A percentile compares a stretch with the other conserved stretches of the same genome.
Conservation (phyloP, 371 early-diverging fungal species). For the Mortierella sp. region DNA sequence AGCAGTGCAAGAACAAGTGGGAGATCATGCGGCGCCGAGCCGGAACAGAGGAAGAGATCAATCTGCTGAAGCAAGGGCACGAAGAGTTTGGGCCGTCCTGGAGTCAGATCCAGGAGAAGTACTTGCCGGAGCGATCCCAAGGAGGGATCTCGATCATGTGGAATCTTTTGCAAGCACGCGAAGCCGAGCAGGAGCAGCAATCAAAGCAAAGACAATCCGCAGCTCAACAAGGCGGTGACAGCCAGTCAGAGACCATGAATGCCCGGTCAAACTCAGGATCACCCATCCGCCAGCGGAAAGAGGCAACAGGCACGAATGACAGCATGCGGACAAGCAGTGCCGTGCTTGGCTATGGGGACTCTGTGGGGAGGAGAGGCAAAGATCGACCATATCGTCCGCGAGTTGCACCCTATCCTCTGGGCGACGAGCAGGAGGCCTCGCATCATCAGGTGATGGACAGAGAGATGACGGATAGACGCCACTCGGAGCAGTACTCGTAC, state of each 20-base stretch:
- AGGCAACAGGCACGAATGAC: not conserved
- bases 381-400: conserved; percentile 5
- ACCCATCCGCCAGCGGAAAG: not conserved
- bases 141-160: conserved; percentile 53
- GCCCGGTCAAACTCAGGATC: not conserved
- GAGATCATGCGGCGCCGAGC: conserved; percentile 52
- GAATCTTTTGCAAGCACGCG: conserved; percentile 41
- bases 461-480: conserved; percentile 1
- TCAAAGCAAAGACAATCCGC: not conserved
- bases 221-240: not conserved
- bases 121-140: conserved; percentile 45
- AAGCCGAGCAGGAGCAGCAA: conserved; percentile 30
- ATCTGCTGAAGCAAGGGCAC: conserved; percentile 29
- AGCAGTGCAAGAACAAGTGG: conserved; percentile 55
- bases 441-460: not conserved
- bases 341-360: not conserved
- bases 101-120: conserved; percentile 53
- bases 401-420: not conserved
- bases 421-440: conserved; percentile 2
- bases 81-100: conserved; percentile 47
- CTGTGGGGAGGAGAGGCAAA: not conserved
- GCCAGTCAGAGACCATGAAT: not conserved
- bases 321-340: not conserved
- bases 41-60: conserved; percentile 46
- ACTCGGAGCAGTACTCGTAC: conserved; percentile 6